Evolutionary conservation across 345 rosid genomes (phyloP), one percentile per base, ranked within the genome.

Genomic region (Camelina hispida): DNA sequence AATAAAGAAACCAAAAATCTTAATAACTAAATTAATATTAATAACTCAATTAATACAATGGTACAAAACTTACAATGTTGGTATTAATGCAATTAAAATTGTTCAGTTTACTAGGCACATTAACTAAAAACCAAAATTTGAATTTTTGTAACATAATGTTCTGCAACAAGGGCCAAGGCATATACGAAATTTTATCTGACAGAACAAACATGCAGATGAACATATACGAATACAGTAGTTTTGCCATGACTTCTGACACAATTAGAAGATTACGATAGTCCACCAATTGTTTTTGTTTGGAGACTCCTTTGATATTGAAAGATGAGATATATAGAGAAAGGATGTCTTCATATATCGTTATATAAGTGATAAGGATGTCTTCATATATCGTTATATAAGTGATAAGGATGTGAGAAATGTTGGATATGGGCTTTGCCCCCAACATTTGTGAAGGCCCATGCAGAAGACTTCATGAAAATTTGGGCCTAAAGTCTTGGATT

Each of bases 151-250:
- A 18, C 11, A 14, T 65, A 16, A 18, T 25, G 28, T 25, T 25
- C 28, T 25, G 28, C 3, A 25, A 25, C 28, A 52, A 20, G n/a
- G 10, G 35, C 3, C 28, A 52, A 20, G n/a, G 10, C 35, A 43
- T 68, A 54, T 54, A 42, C 28, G 17, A 11, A 54, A 38, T 6
- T 16, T 3, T 68, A 68, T 53, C 63, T 55, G 73, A 10, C 11
- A 55, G 28, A 68, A 68, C 28, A 55, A 68, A 17, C 53, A 68
- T 54, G 62, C 28, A 55, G 72, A 68, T 68, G 52, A 52, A 67
- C 15, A 66, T 3, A 52, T 52, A 67, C 50, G 62, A 68, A n/a
- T 6, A 54, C 14, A 40, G 12, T 17, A 54, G 40, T 54, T 68
- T 68, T 42, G 73, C 30, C 73, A 69, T 56, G 30, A 69, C 14